Conservation (phyloP, 768 basidiomycete species). For the Sporobolomyces roseus region DNA sequence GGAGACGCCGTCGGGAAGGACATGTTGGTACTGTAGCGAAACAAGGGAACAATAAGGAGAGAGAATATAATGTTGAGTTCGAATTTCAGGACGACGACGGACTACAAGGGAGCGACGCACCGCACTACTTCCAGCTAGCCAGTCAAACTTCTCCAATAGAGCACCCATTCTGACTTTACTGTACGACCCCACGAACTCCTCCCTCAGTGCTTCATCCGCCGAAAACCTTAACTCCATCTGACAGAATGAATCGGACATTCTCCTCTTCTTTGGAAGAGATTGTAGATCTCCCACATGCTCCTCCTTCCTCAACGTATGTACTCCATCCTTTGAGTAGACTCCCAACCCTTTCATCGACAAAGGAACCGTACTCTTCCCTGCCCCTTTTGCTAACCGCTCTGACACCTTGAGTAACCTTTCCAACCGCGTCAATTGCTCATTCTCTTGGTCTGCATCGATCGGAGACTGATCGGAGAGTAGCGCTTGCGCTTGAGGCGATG, state of each 20-base stretch:
- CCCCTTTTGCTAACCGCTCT: constrained; percentile 5
- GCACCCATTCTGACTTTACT: constrained; percentile 38
- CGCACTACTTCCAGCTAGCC: constrained; percentile 6
- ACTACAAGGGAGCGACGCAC: too few relatives aligned
- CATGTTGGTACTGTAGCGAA: constrained; percentile 36
- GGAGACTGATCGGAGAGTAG: constrained; percentile 20
- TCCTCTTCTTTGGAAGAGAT: constrained; percentile 19
- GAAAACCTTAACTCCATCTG: constrained; percentile 37
- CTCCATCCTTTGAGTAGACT: background rate
- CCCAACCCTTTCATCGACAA: background rate
- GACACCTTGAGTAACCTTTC: constrained; percentile 12
- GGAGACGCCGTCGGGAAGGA: constrained; percentile 31
- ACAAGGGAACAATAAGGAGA: too few relatives aligned
- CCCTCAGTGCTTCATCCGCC: constrained; percentile 14
- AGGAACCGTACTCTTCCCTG: background rate
- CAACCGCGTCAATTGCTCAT: constrained; percentile 16
- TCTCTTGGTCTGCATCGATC: constrained; percentile 2
- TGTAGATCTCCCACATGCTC: background rate
- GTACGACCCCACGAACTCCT: constrained; percentile 38
- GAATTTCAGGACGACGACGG: too few relatives aligned
- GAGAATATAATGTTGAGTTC: too few relatives aligned
- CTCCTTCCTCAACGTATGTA: too few relatives aligned
- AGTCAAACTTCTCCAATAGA: constrained; percentile 36
- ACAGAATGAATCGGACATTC: constrained; percentile 37
- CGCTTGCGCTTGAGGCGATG: too few relatives aligned